A percentile compares a stretch with the other conserved stretches of the same genome.
These are phyloP conservation scores for Barnettozyma siamensis DNA, from an alignment of 805 yeast species.

Conservation along the genomic window DNA sequence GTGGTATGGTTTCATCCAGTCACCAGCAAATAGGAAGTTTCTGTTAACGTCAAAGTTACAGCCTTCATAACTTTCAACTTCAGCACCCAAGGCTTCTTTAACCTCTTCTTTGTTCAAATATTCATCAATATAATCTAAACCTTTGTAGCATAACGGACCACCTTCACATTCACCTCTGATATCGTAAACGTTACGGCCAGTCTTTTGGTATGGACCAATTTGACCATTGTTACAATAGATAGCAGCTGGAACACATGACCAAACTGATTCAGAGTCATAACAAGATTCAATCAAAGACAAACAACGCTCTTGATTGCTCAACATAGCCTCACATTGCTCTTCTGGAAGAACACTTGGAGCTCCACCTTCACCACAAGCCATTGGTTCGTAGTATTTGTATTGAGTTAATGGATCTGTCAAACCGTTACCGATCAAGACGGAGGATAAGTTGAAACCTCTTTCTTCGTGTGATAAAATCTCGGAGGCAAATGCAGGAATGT, in stretches of 20 bases:
- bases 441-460: slow-evolving; percentile 57
- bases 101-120: slow-evolving; percentile 77
- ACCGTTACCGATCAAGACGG: slow-evolving; percentile 88
- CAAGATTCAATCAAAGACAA: slow-evolving; percentile 68
- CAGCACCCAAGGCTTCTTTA: slow-evolving; percentile 81
- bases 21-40: slow-evolving; percentile 82
- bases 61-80: slow-evolving; percentile 68
- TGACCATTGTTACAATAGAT: slow-evolving; percentile 84
- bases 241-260: slow-evolving; percentile 89
- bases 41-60: slow-evolving; percentile 77
- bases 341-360: slow-evolving; percentile 70
- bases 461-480: slow-evolving; percentile 69
- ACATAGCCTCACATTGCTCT: slow-evolving; percentile 72
- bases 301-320: slow-evolving; percentile 69
- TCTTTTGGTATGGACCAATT: slow-evolving; percentile 72
- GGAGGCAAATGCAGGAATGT: slow-evolving; percentile 72
- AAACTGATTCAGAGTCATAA: slow-evolving; percentile 64
- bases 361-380: slow-evolving; percentile 95
- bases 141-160: slow-evolving; percentile 69
- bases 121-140: slow-evolving; percentile 64
- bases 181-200: slow-evolving; percentile 91
- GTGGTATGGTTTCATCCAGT: slow-evolving; percentile 89
- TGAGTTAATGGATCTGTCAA: slow-evolving; percentile 81
- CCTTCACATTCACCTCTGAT: slow-evolving; percentile 77
- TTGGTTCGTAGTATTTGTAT: slow-evolving; percentile 74